These are phyloP conservation scores for Penicillium olsonii DNA, from an alignment of 2,329 filamentous ascomycete species.

Conservation along the genomic window DNA sequence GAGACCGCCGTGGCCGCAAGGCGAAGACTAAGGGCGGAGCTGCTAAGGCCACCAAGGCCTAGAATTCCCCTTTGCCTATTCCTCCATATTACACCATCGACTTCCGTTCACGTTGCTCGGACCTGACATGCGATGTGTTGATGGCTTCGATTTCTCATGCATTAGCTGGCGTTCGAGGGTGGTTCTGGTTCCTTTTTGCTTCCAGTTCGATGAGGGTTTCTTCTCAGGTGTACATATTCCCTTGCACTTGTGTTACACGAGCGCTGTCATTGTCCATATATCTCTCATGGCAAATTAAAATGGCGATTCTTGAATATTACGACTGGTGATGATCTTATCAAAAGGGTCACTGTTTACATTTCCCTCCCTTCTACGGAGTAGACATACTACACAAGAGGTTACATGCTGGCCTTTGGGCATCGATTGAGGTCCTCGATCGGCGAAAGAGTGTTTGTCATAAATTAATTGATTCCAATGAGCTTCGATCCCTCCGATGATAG, in stretches of 20 bases:
- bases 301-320: neutral
- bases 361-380: too few species aligned
- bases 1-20: slow-evolving; percentile 70
- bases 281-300: slow-evolving; percentile 1
- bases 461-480: slow-evolving; percentile 2
- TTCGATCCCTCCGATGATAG: neutral
- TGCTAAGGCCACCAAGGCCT: slow-evolving; percentile 35
- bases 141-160: slow-evolving; percentile 20
- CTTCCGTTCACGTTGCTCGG: neutral
- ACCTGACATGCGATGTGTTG: neutral
- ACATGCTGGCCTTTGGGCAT: too few species aligned
- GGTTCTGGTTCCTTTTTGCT: slow-evolving; percentile 8
- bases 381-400: too few species aligned
- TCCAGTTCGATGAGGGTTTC: slow-evolving; percentile 12
- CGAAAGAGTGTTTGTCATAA: slow-evolving; percentile 3
- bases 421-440: neutral
- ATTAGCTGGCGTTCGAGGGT: slow-evolving; percentile 29
- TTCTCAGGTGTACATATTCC: slow-evolving; percentile 20
- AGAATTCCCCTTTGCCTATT: slow-evolving; percentile 10
- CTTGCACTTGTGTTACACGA: slow-evolving; percentile 7
- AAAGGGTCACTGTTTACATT: too few species aligned
- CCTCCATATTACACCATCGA: slow-evolving; percentile 2
- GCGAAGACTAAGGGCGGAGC: slow-evolving; percentile 59
- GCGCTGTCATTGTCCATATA: slow-evolving; percentile 7
- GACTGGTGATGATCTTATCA: too few species aligned